A percentile compares a stretch with the other conserved stretches of the same genome.
Evolutionary conservation across 2,329 filamentous ascomycete genomes (phyloP).

Genomic region (Colletotrichum simmondsii): DNA sequence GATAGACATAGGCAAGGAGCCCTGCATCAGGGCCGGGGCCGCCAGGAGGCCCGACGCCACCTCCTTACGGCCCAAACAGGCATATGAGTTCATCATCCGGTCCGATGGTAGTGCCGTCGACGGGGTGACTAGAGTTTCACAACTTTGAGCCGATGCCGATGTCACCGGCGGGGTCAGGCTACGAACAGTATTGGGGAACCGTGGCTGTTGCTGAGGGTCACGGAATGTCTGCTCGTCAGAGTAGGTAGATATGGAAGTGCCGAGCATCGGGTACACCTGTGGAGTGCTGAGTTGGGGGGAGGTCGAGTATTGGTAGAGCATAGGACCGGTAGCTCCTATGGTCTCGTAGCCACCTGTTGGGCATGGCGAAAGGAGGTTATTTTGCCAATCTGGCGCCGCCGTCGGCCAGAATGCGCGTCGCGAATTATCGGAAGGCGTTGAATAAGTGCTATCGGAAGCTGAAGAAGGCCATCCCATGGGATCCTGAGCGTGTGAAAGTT

Average conservation of each 20-base stretch:
- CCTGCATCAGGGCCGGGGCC: conserved; percentile 49
- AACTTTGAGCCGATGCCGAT: conserved; percentile 55
- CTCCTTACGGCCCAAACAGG: conserved; percentile 52
- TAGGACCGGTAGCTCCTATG: conserved; percentile 38
- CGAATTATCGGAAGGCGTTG: conserved; percentile 55
- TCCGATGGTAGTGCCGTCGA: conserved; percentile 50
- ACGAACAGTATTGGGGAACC: conserved; percentile 57
- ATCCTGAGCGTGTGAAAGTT: conserved; percentile 43
- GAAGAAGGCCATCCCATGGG: conserved; percentile 56
- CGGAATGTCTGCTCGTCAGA: conserved; percentile 49
- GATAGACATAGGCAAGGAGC: conserved; percentile 47
- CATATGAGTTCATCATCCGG: conserved; percentile 46
- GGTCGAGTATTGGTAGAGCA: conserved; percentile 44
- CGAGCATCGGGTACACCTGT: conserved; percentile 47
- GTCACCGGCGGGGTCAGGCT: conserved; percentile 59
- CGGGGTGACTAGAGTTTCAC: conserved; percentile 61
- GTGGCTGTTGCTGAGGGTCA: conserved; percentile 47
- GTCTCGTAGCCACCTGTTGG: conserved; percentile 39
- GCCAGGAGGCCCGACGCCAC: conserved; percentile 49
- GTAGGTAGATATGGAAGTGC: conserved; percentile 49
- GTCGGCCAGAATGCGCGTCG: conserved; percentile 37
- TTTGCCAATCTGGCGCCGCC: conserved; percentile 46
- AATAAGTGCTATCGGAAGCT: conserved; percentile 59
- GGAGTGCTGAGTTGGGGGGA: conserved; percentile 39
- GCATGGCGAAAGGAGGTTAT: conserved; percentile 42